A percentile compares a stretch with the other conserved stretches of the same genome.
phyloP scores from a whole-genome alignment of 129 eudicot species.

The Arctium minus region DNA sequence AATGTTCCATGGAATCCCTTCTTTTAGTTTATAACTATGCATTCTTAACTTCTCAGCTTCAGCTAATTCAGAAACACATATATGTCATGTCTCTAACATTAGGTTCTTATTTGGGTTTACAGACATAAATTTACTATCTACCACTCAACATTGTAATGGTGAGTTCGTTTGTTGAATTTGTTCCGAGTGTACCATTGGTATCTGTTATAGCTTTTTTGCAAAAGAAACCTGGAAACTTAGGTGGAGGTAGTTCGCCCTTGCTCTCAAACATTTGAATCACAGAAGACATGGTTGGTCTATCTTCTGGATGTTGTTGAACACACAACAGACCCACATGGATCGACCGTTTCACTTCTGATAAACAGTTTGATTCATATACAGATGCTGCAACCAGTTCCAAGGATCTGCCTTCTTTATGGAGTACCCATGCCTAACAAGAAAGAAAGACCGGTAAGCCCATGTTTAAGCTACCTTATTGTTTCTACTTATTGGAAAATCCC shows the following conservation, averaged over 20 bases:
- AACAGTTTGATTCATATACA: not conserved
- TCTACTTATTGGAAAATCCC: not conserved
- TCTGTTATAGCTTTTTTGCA: not conserved
- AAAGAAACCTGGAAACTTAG: not conserved
- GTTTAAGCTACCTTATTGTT: not conserved
- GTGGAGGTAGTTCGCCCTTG: not conserved
- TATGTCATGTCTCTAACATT: not conserved
- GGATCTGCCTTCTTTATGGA: conserved; percentile 32
- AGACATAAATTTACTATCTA: conserved; percentile 4
- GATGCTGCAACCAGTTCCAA: conserved; percentile 25
- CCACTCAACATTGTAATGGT: conserved; percentile 25
- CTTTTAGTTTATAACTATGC: not conserved
- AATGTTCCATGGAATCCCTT: not conserved
- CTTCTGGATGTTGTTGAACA: conserved; percentile 42
- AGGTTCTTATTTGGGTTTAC: not conserved
- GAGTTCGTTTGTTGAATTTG: conserved; percentile 1
- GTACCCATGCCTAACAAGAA: conserved; percentile 37
- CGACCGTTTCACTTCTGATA: conserved; percentile 16
- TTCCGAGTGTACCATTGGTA: not conserved
- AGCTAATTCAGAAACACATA: not conserved
- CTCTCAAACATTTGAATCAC: conserved; percentile 7
- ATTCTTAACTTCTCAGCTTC: not conserved
- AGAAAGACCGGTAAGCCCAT: not conserved
- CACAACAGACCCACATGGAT: conserved; percentile 40
- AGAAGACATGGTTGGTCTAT: conserved; percentile 32